Percentiles rank a stretch among this genome's conserved stretches.
phyloP scores from a whole-genome alignment of 306 rosid species.

The Benincasa hispida region DNA sequence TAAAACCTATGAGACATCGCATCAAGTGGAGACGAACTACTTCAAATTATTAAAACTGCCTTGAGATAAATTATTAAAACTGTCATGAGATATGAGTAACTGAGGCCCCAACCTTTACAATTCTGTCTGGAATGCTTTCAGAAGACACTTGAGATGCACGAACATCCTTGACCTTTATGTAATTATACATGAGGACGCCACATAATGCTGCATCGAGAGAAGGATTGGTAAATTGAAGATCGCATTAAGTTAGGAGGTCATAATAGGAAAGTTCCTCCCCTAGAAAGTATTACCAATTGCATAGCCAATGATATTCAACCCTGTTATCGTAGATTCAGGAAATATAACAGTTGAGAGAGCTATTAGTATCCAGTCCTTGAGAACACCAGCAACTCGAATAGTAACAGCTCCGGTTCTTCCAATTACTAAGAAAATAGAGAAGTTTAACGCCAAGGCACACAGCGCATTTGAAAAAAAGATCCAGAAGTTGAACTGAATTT shows the following conservation, averaged over 20 bases:
- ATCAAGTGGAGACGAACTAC: background rate
- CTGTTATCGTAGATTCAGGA: conserved; percentile 85
- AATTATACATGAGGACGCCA: conserved; percentile 91
- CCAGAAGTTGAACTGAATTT: conserved; percentile 88
- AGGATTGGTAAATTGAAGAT: background rate
- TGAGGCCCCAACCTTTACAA: conserved; percentile 36
- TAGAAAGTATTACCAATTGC: conserved; percentile 52
- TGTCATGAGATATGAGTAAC: background rate
- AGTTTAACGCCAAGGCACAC: conserved; percentile 85
- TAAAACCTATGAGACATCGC: background rate
- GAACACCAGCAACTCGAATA: conserved; percentile 87
- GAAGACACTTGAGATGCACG: conserved; percentile 54
- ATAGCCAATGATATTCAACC: conserved; percentile 82
- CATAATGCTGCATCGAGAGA: conserved; percentile 51
- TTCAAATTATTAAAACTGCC: background rate
- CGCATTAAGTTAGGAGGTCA: background rate
- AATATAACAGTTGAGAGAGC: conserved; percentile 91
- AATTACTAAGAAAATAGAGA: conserved; percentile 86
- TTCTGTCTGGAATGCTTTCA: conserved; percentile 57
- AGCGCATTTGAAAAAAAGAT: conserved; percentile 86
- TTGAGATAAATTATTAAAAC: background rate
- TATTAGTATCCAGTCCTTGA: conserved; percentile 91
- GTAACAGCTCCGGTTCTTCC: conserved; percentile 98
- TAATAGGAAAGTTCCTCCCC: background rate
- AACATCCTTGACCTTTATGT: conserved; percentile 82